Evolutionary conservation across 108 stramenopile genomes (phyloP).

Genomic region (Fistulifera solaris): DNA sequence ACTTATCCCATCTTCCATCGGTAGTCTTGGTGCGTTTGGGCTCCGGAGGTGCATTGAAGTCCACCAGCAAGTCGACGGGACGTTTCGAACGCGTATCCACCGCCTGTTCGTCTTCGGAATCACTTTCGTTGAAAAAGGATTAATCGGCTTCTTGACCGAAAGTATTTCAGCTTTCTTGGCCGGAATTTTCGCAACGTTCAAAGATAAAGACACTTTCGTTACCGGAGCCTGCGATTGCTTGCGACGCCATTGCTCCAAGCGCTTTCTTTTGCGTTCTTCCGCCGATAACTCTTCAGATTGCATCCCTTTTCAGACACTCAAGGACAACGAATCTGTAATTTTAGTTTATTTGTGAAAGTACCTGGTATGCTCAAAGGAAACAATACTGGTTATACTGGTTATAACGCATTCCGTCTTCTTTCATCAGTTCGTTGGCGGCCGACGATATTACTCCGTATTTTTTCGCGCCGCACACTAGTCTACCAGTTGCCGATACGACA

Average conservation of each 20-base stretch:
- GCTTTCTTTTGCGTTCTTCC: conserved; percentile 72
- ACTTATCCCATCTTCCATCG: conserved; percentile 4
- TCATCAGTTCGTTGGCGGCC: no score
- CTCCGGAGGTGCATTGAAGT: not conserved
- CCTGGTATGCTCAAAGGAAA: no score
- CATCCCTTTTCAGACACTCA: no score
- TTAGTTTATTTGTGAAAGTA: no score
- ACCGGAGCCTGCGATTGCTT: conserved; percentile 25
- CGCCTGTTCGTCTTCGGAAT: conserved; percentile 22
- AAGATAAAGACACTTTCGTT: not conserved
- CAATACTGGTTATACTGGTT: no score
- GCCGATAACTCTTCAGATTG: conserved; percentile 16
- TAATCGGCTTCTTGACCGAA: conserved; percentile 8
- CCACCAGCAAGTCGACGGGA: not conserved
- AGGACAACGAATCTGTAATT: no score
- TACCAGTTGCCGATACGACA: no score
- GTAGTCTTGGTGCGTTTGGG: not conserved
- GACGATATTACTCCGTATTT: no score
- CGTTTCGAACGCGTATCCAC: conserved; percentile 5
- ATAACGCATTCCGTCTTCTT: no score
- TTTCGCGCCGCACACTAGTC: no score
- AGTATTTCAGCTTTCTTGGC: conserved; percentile 15
- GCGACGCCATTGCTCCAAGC: conserved; percentile 78
- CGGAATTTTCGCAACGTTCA: not conserved
- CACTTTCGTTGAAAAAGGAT: conserved; percentile 3